phyloP scores from a whole-genome alignment of 441 rosid species.

The Adansonia madagascariensis region DNA sequence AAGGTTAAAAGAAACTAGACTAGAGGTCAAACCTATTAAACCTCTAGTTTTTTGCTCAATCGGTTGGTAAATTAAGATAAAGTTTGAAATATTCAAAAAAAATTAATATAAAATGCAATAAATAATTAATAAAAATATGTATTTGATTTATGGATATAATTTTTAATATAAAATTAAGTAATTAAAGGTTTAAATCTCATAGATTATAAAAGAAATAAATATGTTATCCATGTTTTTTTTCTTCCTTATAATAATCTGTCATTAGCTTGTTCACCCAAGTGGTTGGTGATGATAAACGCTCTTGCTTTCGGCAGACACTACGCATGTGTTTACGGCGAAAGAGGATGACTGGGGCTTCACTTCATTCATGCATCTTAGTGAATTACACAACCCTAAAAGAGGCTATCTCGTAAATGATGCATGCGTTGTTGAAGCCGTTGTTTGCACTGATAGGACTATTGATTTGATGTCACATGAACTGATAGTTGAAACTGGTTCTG shows the following conservation, averaged over 20 bases:
- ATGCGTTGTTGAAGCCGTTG: neutral
- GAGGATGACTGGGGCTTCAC: accelerated
- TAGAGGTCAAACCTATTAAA: too few species aligned
- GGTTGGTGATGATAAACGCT: neutral
- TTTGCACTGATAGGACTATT: neutral
- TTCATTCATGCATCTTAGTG: neutral
- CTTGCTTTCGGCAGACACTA: neutral
- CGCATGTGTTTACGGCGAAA: neutral
- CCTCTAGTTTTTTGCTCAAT: too few species aligned
- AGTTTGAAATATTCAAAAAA: too few species aligned
- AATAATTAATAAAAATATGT: too few species aligned
- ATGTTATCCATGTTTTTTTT: neutral
- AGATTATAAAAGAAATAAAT: too few species aligned
- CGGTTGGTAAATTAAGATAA: too few species aligned
- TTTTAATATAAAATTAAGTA: too few species aligned
- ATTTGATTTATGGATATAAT: too few species aligned
- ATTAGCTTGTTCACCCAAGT: neutral
- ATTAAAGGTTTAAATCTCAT: too few species aligned
- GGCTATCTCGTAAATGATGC: constrained; percentile 13
- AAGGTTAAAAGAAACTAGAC: too few species aligned
- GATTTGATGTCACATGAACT: neutral
- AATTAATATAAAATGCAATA: too few species aligned
- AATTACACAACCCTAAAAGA: neutral
- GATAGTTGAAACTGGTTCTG: neutral
- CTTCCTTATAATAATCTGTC: neutral